Evolutionary conservation across 2,329 filamentous ascomycete genomes (phyloP).

Genomic region (Ophiostoma sp.): DNA sequence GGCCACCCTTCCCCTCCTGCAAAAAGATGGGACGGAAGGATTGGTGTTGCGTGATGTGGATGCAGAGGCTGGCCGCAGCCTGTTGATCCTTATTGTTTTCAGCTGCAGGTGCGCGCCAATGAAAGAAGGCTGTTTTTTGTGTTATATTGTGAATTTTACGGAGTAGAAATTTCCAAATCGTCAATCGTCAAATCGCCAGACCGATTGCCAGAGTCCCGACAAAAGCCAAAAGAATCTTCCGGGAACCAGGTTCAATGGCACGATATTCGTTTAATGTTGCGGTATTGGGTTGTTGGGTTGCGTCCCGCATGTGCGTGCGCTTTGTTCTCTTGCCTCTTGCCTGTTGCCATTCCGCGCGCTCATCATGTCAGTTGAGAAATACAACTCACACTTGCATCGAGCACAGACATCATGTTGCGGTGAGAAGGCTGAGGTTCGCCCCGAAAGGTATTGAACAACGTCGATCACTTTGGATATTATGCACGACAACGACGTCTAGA

Average conservation of each 20-base stretch:
- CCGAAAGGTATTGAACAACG: background rate
- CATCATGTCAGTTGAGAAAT: background rate
- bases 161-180: background rate
- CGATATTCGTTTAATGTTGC: background rate
- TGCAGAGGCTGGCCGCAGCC: background rate
- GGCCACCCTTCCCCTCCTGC: background rate
- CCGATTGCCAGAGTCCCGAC: background rate
- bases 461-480: background rate
- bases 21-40: background rate
- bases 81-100: constrained; percentile 1
- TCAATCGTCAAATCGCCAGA: background rate
- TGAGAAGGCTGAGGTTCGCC: background rate
- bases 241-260: background rate
- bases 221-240: background rate
- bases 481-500: background rate
- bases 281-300: constrained; percentile 16
- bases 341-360: background rate
- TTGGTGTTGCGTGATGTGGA: background rate
- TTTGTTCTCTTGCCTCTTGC: background rate
- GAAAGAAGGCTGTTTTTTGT: background rate
- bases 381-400: background rate
- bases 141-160: background rate
- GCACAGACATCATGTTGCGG: background rate
- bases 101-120: background rate
- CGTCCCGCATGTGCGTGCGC: background rate